Evolutionary conservation across 75 land plant species (phyloP), one percentile per base, ranked within the genome.

Genomic region (Adiantum capillusveneris): DNA sequence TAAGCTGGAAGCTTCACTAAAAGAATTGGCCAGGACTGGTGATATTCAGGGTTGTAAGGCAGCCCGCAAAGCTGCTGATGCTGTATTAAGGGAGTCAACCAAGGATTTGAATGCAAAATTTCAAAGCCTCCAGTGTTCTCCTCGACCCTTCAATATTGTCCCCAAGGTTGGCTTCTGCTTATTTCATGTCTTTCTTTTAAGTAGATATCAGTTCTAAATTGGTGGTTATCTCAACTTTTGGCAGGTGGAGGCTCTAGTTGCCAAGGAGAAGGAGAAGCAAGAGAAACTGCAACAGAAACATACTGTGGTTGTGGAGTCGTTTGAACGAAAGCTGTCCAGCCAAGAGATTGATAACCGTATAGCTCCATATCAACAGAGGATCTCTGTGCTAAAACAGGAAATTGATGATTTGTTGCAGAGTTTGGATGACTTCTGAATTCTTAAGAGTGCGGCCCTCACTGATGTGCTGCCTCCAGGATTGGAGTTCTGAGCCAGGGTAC

Each of bases 261-360:
- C 69, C 43, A 94, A 94, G 69, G 98, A 89, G 75, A 85, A 69
- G 60, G 98, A 94, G 50, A 56, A 84, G 78, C 91, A 90, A 58
- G 98, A 94, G 50, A 94, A 74, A 70, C 42, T 89, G 29, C 77
- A 86, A 64, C 54, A 39, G 53, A 94, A 89, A 58, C 96, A 85
- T 63, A 49, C 80, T 19, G 77, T 68, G 0, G 80, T 81, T 12
- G 81, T 82, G 7, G 98, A 94, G 48, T 63, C 69, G 6, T 86
- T 79, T 57, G 98, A 90, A 75, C 88, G 79, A 65, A 94, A 90
- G 56, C 49, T 62, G 14, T 69, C 81, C 31, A 74, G 75, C 25
- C 65, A 78, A 50, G 98, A 94, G 43, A 81, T 81, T 30, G 96
- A 93, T 44, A 79, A 66, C 26, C 79, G 86, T 22, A 48, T 89